These are phyloP conservation scores for Xylaria sp. DNA, from an alignment of 2,329 filamentous ascomycete species.

Conservation along the genomic window DNA sequence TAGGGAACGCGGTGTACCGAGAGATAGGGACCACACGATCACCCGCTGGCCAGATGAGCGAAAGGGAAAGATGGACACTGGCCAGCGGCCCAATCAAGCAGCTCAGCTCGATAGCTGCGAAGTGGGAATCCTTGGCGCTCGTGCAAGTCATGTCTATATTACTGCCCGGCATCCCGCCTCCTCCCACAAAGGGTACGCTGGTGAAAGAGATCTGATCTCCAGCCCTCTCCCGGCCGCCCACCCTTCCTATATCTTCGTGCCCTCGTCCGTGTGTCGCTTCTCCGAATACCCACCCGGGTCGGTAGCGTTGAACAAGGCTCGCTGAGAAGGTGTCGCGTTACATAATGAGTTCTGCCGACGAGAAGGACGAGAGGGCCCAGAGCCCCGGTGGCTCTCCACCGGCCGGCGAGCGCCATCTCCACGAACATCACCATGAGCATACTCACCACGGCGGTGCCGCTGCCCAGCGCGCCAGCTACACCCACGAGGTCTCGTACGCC, in stretches of 20 bases:
- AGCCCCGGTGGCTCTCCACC: slow-evolving; percentile 42
- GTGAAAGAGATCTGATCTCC: slow-evolving; percentile 18
- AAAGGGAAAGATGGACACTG: slow-evolving; percentile 19
- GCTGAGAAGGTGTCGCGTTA: slow-evolving; percentile 2
- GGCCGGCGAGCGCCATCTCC: slow-evolving; percentile 51
- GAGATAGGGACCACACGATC: slow-evolving; percentile 41
- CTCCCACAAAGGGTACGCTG: slow-evolving; percentile 2
- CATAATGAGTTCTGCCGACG: slow-evolving; percentile 41
- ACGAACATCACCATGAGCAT: slow-evolving; percentile 53
- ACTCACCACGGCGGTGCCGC: slow-evolving; percentile 55
- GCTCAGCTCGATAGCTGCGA: slow-evolving; percentile 22
- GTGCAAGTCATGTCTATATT: slow-evolving; percentile 24
- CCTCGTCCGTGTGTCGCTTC: slow-evolving; percentile 29
- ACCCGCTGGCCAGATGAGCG: slow-evolving; percentile 25
- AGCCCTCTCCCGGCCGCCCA: slow-evolving; percentile 30
- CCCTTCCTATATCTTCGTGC: slow-evolving; percentile 18
- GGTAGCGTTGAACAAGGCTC: slow-evolving; percentile 14
- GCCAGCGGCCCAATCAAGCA: slow-evolving; percentile 33
- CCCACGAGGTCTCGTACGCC: slow-evolving; percentile 62
- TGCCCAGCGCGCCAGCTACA: slow-evolving; percentile 48
- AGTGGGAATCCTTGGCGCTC: slow-evolving; percentile 26
- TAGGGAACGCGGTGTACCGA: slow-evolving; percentile 21
- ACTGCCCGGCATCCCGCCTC: slow-evolving; percentile 28
- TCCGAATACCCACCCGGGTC: slow-evolving; percentile 27
- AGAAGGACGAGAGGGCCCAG: slow-evolving; percentile 41